Conservation (phyloP, 2,329 filamentous ascomycete genomes). For the Pleurostoma richardsiae region DNA sequence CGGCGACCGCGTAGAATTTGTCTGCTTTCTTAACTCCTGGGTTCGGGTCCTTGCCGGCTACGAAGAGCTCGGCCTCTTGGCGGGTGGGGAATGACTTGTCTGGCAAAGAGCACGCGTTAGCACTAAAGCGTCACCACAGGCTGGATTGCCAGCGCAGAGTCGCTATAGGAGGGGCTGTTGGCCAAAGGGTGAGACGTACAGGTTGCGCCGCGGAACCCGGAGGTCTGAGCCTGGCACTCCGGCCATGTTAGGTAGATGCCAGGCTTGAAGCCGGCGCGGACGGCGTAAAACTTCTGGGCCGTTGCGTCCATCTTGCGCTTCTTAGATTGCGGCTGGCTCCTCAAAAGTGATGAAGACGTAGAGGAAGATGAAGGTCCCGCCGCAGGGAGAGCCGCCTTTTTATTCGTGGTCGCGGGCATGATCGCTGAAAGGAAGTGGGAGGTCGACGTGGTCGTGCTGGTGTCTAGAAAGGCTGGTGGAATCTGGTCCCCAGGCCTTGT, state of each 20-base stretch:
- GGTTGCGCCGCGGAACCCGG: constrained; percentile 57
- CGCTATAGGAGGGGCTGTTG: too few relatives aligned
- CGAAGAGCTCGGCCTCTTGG: constrained; percentile 74
- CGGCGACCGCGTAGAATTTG: constrained; percentile 57
- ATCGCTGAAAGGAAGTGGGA: not conserved
- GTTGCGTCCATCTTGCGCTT: constrained; percentile 41
- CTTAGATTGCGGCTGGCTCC: constrained; percentile 19
- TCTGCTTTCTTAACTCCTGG: constrained; percentile 33
- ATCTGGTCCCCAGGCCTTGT: too few relatives aligned
- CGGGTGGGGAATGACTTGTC: constrained; percentile 74
- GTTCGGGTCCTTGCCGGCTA: constrained; percentile 53
- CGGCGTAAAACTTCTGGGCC: constrained; percentile 57
- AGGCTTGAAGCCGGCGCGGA: constrained; percentile 48
- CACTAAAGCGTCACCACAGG: constrained; percentile 5
- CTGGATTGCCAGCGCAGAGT: not conserved
- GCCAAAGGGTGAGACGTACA: constrained; percentile 46
- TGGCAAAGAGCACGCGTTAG: constrained; percentile 25
- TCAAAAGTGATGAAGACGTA: too few relatives aligned
- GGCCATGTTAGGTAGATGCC: constrained; percentile 59
- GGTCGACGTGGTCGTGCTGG: too few relatives aligned
- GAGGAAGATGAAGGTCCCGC: too few relatives aligned
- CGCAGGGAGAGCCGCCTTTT: not conserved
- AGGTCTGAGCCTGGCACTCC: constrained; percentile 57
- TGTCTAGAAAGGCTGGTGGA: too few relatives aligned
- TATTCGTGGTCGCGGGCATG: constrained; percentile 6